Evolutionary conservation across 2,329 filamentous ascomycete species (phyloP), one percentile per base, ranked within the genome.

Genomic region (Plenodomus lindquistii): DNA sequence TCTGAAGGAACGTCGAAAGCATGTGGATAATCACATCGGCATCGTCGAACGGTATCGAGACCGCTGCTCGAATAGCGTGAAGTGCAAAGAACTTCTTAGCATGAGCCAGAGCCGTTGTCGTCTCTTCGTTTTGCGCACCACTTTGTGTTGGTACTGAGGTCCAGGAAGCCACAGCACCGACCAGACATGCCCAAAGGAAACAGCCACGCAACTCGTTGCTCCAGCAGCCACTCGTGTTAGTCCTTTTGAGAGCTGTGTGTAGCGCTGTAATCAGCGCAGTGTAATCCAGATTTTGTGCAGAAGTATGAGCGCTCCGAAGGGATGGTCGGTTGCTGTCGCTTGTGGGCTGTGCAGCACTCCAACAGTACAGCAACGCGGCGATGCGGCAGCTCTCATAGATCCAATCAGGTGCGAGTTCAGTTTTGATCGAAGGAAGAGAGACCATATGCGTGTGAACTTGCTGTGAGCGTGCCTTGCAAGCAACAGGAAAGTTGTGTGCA

Each of bases 321-420:
- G 52, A 54, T 24, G 57, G 63, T 24, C 67, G 59, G 3, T 64
- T 52, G 19, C 54, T 46, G 21, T 70, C 46, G 13, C 63, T 50
- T n/a, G 60, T 47, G 4, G 54, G 54, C 21, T 69, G 56, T 13
- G 69, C 52, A n/a, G 70, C 59, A 1, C 62, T 63, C 21, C 63
- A 57, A 36, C 62, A 64, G 46, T 70, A 69, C 20, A 72, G 65
- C 4, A 68, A 40, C 1, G 65, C 60, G 21, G 69, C 63, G 6
- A 72, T 50, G 16, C 67, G 67, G 37, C 62, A 60, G 24, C 55
- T 59, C 41, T 71, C 67, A 50, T 71, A 66, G 8, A 63, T 44
- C 65, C 66, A 70, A 45, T 70, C 66, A 3, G 54, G 55, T 8
- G 53, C 27, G 2, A 47, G 18, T 2, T 55, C 42, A 8, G 49